Evolutionary conservation across 1,284 basidiomycete genomes (phyloP), one percentile per base, ranked within the genome.

Genomic region (Takashimella koratensis): DNA sequence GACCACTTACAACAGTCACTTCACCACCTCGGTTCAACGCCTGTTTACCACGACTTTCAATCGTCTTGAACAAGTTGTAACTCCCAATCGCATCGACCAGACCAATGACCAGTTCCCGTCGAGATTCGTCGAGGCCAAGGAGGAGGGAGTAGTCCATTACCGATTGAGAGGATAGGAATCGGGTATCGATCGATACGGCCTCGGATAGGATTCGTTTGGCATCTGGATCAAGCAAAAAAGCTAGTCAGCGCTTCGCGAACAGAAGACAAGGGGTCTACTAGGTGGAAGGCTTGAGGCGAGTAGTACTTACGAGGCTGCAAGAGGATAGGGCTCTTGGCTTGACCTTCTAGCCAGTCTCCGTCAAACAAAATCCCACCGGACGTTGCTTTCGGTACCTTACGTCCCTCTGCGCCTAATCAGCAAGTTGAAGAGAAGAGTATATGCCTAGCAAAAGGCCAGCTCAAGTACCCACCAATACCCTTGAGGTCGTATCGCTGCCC

Each of bases 121-220:
- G 77, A 55, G 80, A 79, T 49, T 83, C 79, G 62, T 88, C 84
- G 10, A 90, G 76, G 12, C 79, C 63, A 16, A 73, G 44, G 1
- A 76, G 77, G 19, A 70, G 86, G 81, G 86, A 88, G 63, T 89
- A 90, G 65, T 90, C 87, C 86, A 89, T 88, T 63, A 89, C 87
- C 57, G 87, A 87, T 62, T 84, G 85, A 62, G 75, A 80, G 0
- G 85, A 79, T 42, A 90, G 76, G 64, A 86, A 90, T 8, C 85
- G 84, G 5, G 84, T 84, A 64, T 89, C 87, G 47, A 76, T 80
- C 60, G 76, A 80, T 54, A 89, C 78, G 1, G 86, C 86, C 60
- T 86, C 84, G 43, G 79, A 79, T 3, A 89, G 75, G 16, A 87
- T 79, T 20, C 80, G 73, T 64, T 87, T 87, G 4, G 86, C 87